Base-by-base conservation (phyloP, 345 rosid species). In the Sisymbrium irio region DNA sequence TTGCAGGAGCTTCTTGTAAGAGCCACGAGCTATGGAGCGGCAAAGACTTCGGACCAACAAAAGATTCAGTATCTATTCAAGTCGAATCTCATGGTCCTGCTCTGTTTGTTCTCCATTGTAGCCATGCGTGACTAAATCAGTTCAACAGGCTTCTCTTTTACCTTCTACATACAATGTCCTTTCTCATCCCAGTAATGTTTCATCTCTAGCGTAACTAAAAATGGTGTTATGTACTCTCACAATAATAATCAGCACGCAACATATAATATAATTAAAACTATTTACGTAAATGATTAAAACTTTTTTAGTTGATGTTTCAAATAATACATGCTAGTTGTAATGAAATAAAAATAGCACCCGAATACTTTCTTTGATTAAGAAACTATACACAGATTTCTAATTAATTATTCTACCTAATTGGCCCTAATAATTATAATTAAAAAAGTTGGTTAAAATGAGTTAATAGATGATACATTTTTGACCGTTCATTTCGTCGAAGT, bases 11-110 rank as follows among this genome's bases (percentile, higher is more conserved):
- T 33, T 74, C 83, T 0, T 90, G 96, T 63, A 41, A 35, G 33
- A 57, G 83, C 78, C 72, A 40, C 9, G 98, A 94, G 80, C 71
- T 91, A 13, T 89, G 97, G 96, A 88, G 88, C 15, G 85, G 82
- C 5, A 78, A 67, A 51, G 59, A 61, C 65, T 72, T 66, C 0
- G 86, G 82, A 54, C 49, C 42, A 20, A 76, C 69, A 2, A 65
- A 10, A 47, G 72, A 77, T 47, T 73, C 66, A 0, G 47, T 91
- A 33, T 78, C 90, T 3, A 79, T 72, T 25, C 66, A 58, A 41
- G 85, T 91, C 35, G 83, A 76, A 60, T 57, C 67, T 27, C 97
- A 89, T 30, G 87, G 89, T 32, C 74, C 83, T 77, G 86, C 92
- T 36, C 70, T 94, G 12, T 85, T 88, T 45, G 82, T 86, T 62